These are phyloP conservation scores for Phialophora tarda DNA, from an alignment of 2,329 filamentous ascomycete species.

Conservation along the genomic window DNA sequence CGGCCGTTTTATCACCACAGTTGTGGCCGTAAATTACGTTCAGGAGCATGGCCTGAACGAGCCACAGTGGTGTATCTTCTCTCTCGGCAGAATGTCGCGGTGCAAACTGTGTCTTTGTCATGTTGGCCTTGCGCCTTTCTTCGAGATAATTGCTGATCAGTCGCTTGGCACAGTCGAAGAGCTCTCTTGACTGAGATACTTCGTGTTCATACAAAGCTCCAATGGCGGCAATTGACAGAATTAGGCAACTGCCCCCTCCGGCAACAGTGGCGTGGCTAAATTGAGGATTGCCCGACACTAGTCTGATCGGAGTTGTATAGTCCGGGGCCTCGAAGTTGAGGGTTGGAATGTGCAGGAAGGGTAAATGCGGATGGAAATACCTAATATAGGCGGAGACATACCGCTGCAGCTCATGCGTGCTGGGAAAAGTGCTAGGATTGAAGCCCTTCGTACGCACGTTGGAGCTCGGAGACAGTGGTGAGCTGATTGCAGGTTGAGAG, in stretches of 20 bases:
- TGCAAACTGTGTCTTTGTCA: slow-evolving; percentile 65
- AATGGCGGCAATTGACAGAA: slow-evolving; percentile 86
- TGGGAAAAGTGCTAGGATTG: slow-evolving; percentile 69
- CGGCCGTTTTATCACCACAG: slow-evolving; percentile 86
- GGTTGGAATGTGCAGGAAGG: slow-evolving; percentile 92
- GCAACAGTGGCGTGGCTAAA: slow-evolving; percentile 62
- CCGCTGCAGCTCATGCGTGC: slow-evolving; percentile 82
- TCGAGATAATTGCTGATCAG: slow-evolving; percentile 94
- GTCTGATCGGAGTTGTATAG: slow-evolving; percentile 65
- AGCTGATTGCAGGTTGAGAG: slow-evolving; percentile 63
- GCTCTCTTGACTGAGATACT: slow-evolving; percentile 74
- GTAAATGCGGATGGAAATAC: slow-evolving; percentile 91
- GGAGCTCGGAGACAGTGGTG: slow-evolving; percentile 55
- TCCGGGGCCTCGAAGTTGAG: slow-evolving; percentile 84
- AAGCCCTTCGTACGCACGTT: slow-evolving; percentile 38
- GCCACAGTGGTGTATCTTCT: slow-evolving; percentile 79
- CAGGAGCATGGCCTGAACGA: slow-evolving; percentile 94
- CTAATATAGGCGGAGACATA: slow-evolving; percentile 89
- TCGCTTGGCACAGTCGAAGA: slow-evolving; percentile 93
- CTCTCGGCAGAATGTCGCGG: slow-evolving; percentile 37
- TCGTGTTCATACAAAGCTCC: slow-evolving; percentile 89
- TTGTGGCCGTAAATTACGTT: slow-evolving; percentile 97
- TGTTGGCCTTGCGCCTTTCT: slow-evolving; percentile 83
- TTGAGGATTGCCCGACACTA: slow-evolving; percentile 58
- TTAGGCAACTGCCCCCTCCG: slow-evolving; percentile 83